A percentile compares a stretch with the other conserved stretches of the same genome.
Evolutionary conservation across 1,284 basidiomycete species (phyloP).

Genomic region (Neonothopanus nambi): DNA sequence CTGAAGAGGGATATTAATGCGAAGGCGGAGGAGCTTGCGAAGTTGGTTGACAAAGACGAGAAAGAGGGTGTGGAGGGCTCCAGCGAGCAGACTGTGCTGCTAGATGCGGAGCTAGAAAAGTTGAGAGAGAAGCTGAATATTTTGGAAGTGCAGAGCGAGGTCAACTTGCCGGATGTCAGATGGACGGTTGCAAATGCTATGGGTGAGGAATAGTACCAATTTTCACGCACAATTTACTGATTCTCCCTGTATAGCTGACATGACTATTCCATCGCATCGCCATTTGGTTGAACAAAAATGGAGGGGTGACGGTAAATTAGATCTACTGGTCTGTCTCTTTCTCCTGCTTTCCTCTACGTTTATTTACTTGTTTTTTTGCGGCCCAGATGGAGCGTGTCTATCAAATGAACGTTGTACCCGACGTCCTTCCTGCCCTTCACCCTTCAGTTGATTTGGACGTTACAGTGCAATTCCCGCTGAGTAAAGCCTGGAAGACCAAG

Average conservation of each 20-base stretch:
- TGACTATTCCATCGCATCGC: conserved; percentile 70
- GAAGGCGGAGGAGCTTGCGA: background rate
- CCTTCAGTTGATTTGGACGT: conserved; percentile 78
- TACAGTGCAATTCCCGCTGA: conserved; percentile 44
- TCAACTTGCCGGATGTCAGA: conserved; percentile 78
- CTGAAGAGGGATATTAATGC: conserved; percentile 18
- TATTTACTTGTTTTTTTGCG: conserved; percentile 11
- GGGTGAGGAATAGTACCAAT: conserved; percentile 63
- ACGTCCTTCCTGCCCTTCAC: conserved; percentile 73
- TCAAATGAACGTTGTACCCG: conserved; percentile 90
- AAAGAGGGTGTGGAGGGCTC: conserved; percentile 6
- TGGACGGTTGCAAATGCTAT: conserved; percentile 78
- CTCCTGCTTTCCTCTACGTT: background rate
- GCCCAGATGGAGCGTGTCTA: conserved; percentile 86
- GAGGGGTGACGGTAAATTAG: conserved; percentile 81
- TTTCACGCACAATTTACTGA: background rate
- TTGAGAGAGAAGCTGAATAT: conserved; percentile 46
- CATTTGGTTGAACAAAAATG: conserved; percentile 84
- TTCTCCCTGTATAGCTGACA: conserved; percentile 46
- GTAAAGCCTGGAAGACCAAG: conserved; percentile 26
- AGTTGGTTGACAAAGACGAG: conserved; percentile 15
- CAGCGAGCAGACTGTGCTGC: conserved; percentile 30
- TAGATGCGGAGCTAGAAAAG: conserved; percentile 38
- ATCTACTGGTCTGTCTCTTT: conserved; percentile 70
- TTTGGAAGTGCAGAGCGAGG: conserved; percentile 63